Evolutionary conservation across 2,329 filamentous ascomycete species (phyloP).

Genomic region (Coleophoma eucalyptorum): DNA sequence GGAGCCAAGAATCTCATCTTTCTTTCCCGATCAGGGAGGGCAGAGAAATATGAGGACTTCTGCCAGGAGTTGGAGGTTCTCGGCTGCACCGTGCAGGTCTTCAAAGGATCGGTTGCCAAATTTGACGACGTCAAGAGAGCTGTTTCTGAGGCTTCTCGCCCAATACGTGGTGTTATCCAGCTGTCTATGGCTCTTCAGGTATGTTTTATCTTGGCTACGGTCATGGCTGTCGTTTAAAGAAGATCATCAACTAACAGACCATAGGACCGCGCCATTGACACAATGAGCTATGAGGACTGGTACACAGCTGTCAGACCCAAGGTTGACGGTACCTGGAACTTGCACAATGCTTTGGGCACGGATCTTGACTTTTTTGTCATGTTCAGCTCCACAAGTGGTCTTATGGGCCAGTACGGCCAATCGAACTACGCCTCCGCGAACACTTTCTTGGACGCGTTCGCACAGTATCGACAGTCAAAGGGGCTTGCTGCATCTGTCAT

Average conservation of each 20-base stretch:
- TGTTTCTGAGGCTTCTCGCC: neutral
- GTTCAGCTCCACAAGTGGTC: slow-evolving; percentile 29
- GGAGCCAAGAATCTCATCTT: slow-evolving; percentile 36
- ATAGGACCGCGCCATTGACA: slow-evolving; percentile 25
- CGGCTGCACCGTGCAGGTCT: slow-evolving; percentile 11
- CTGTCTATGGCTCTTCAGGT: slow-evolving; percentile 23
- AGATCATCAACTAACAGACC: slow-evolving; percentile 31
- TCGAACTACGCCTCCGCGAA: slow-evolving; percentile 35
- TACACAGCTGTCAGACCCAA: slow-evolving; percentile 30
- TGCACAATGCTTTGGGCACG: slow-evolving; percentile 11
- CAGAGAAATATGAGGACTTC: slow-evolving; percentile 3
- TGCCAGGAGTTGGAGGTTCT: slow-evolving; percentile 11
- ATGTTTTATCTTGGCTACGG: too few species aligned
- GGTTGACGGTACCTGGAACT: slow-evolving; percentile 14
- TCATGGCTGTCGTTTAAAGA: neutral
- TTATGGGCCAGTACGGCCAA: slow-evolving; percentile 30
- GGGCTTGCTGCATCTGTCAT: slow-evolving; percentile 43
- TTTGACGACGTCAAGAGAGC: slow-evolving; percentile 4
- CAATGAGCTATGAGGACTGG: slow-evolving; percentile 35
- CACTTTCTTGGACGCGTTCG: slow-evolving; percentile 39
- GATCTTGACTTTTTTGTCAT: slow-evolving; percentile 37
- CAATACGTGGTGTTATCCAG: slow-evolving; percentile 21
- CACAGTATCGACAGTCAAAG: slow-evolving; percentile 31
- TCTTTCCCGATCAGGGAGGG: slow-evolving; percentile 33
- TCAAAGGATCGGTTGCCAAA: slow-evolving; percentile 9